Base-by-base conservation (phyloP, 129 eudicot species). In the Flaveria trinervia region DNA sequence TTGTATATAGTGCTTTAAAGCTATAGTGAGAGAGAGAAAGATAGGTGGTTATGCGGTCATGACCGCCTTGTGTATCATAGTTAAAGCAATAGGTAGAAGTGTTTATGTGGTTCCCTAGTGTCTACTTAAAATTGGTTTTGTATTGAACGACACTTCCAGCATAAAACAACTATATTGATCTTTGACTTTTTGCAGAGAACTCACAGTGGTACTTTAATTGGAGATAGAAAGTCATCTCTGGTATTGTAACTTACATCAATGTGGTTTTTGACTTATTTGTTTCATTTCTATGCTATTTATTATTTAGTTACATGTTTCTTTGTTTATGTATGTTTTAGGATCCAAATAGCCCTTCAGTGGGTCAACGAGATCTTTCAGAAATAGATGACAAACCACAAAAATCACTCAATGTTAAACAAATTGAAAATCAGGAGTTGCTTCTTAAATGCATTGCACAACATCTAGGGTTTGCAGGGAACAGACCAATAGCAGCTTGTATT, bases 381-480 rank as follows among this genome's bases (percentile, higher is more conserved):
- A 57, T 81, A 57, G 99, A 94, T 18, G 99, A 91, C 78, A 91
- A 79, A 80, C 99, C 97, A 59, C 97, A 94, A 79, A 91, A 87
- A 77, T 91, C 96, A 78, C 93, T 94, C n/a, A 88, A 94, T 76
- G 99, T 91, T 83, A 94, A 91, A 80, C 97, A 91, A 79, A 93
- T 86, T 73, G 97, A 91, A 81, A 79, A 89, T 82, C 99, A 91
- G 69, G 99, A 91, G 70, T 67, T 91, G 84, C 97, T 94, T 50
- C 81, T 94, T 33, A 86, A 87, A 54, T 89, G 97, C 81, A 89
- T 91, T 65, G 87, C 87, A 62, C 90, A 91, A 68, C 90, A 84
- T 83, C 70, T 94, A 79, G 97, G 97, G 33, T 94, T 94, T 83
- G 80, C 97, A 44, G 89, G 90, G 48, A 80, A 76, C 84, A 86